Evolutionary conservation across 768 basidiomycete genomes (phyloP), one percentile per base, ranked within the genome.

Genomic region (Termitomyces sp.): DNA sequence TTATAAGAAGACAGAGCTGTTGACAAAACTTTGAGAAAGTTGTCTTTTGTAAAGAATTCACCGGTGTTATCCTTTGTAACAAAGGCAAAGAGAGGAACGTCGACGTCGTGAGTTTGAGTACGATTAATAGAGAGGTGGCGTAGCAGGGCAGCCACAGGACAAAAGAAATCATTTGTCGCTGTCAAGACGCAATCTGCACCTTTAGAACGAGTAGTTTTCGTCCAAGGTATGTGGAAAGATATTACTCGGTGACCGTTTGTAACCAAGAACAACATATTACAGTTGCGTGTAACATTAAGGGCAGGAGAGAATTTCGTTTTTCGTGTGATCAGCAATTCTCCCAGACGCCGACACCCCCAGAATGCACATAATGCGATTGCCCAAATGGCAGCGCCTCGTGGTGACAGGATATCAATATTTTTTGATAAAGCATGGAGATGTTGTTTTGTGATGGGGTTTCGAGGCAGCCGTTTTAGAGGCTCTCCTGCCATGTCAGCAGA

Each of bases 311-410:
- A 64, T 66, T 47, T 69, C 67, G 7, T 62, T 64, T 61, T 63
- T 5, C 23, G 18, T 32, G n/a, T 42, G 7, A 64, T 35, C 16
- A 53, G 49, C 3, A 60, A 25, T 44, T 65, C 61, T 5, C 58
- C 50, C 9, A 59, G 27, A 18, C 54, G 53, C 0, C 62, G 57
- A 39, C 62, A 64, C 3, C 61, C 58, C 60, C 64, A 68, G 45
- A 69, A 70, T 5, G 66, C 63, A 3, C 45, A 31, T 25, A 49
- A 41, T 0, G 69, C 64, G 2, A 58, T 47, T 1, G 67, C 68
- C 51, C 50, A 67, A 16, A 66, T 48, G 2, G 65, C 62, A n/a
- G 63, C 61, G 45, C 66, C 62, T 25, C 53, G 56, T 1, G 67
- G 44, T 45, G 61, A 29, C 2, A 51, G n/a, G 11, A 64, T 48